These are phyloP conservation scores for Colletotrichum cordylinicola DNA, from an alignment of 2,329 filamentous ascomycete genomes.

Conservation along the genomic window DNA sequence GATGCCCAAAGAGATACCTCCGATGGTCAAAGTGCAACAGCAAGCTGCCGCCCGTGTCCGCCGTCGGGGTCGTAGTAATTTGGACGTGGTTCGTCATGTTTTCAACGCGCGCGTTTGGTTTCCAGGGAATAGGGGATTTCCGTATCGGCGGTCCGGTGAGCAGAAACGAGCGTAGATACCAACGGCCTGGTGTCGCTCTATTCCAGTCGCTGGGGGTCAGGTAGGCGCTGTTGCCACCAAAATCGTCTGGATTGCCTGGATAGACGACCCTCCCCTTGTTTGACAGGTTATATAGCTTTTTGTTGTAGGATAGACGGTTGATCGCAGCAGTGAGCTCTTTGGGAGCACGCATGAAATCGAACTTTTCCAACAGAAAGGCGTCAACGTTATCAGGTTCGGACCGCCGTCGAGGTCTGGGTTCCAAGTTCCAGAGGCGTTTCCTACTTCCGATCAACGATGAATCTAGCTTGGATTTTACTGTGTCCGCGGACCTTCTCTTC, in stretches of 20 bases:
- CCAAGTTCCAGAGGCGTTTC: background rate
- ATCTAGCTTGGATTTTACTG: background rate
- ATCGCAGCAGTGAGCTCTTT: background rate
- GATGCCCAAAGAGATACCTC: constrained; percentile 84
- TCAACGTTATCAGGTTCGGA: background rate
- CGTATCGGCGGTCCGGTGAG: background rate
- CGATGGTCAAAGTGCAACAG: constrained; percentile 81
- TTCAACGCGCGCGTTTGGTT: background rate
- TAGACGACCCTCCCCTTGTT: background rate
- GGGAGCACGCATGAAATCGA: background rate
- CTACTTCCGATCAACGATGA: background rate
- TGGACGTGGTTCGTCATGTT: constrained; percentile 78
- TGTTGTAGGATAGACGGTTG: background rate
- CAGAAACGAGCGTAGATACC: background rate
- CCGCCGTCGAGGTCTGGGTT: background rate
- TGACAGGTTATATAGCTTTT: background rate
- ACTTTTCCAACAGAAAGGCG: background rate
- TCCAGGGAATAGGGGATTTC: background rate
- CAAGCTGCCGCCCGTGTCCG: constrained; percentile 84
- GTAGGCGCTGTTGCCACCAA: background rate
- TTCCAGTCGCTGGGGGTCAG: background rate
- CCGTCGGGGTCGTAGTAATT: constrained; percentile 81
- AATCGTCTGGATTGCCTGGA: background rate
- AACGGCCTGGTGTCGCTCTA: background rate
- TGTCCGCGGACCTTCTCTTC: background rate